Base-by-base conservation (phyloP, 2,329 filamentous ascomycete species). In the Alternaria longipes region DNA sequence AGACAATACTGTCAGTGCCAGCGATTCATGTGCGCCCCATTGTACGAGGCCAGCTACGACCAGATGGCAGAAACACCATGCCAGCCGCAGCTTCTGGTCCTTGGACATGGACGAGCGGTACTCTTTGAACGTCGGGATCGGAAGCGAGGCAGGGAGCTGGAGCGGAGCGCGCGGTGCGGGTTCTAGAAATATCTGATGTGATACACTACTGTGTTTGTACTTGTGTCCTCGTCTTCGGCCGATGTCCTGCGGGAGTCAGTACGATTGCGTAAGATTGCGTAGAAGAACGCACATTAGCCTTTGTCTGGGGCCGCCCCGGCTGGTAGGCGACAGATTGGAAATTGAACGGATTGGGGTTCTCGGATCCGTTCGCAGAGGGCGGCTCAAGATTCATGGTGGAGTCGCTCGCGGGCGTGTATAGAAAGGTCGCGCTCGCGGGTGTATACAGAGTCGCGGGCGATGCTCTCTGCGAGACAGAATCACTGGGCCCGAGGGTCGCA, bases 181-280 rank as follows among this genome's bases (percentile, higher is more conserved):
- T 77, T 97, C 93, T 70, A 96, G 92, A 79, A 98, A 97, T 79
- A 98, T 96, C 79, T 97, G 94, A 77, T 98, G 94, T 20, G 92
- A 97, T 59, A 99, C 91, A 77, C 92, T 97, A 78, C 92, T 96
- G 82, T 98, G 94, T 77, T 97, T 97, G 85, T 99, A 99, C 78
- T 95, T 93, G 83, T 99, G 95, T 64, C 95, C 95, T 63, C 94
- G 90, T 67, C 95, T 89, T 79, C 97, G 92, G 65, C 94, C 94
- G 65, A 97, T 88, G 70, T 93, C 94, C 90, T 96, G 78, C 54
- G 40, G 55, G 66, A 68, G 70, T 78, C 65, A 79, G 60, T 64
- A 52, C 20, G n/a, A 14, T 51, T 16, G 34, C 24, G 41, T 38
- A 8, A 28, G 4, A 16, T 14, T 52, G 20, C 41, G 11, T 30